A percentile compares a stretch with the other conserved stretches of the same genome.
These are phyloP conservation scores for Gastrodia elata DNA, from an alignment of 106 monocot genomes.

Conservation along the genomic window DNA sequence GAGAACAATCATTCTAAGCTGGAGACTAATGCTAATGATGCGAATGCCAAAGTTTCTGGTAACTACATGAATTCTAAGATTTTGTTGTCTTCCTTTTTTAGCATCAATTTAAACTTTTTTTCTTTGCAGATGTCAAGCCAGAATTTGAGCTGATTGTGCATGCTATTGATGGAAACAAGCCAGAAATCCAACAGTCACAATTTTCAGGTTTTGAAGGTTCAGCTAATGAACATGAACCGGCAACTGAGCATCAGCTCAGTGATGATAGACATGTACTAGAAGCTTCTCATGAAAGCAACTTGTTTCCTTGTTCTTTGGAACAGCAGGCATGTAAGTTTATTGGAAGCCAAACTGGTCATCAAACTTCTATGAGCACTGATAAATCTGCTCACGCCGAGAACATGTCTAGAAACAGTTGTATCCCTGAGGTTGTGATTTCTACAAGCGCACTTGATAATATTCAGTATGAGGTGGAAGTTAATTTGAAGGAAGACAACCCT, in stretches of 20 bases:
- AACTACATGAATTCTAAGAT: neutral
- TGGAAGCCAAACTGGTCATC: neutral
- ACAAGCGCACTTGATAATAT: neutral
- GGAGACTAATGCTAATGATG: neutral
- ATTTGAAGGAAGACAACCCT: neutral
- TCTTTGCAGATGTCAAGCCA: no score
- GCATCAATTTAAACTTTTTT: no score
- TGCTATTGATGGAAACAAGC: no score
- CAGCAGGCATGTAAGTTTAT: neutral
- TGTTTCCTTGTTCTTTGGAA: neutral
- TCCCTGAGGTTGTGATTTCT: neutral
- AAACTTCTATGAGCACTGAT: neutral
- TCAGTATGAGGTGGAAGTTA: neutral
- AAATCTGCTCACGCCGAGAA: constrained; percentile 1
- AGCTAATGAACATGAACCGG: neutral
- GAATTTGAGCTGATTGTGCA: no score
- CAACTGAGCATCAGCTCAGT: no score
- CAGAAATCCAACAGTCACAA: neutral
- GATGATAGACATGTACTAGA: neutral
- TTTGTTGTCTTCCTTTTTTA: no score
- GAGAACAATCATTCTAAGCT: neutral
- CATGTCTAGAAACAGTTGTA: neutral
- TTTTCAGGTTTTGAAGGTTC: neutral
- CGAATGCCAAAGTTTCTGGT: neutral
- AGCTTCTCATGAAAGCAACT: constrained; percentile 5